Percentiles rank a stretch among this genome's conserved stretches.
Evolutionary conservation across 371 early-diverging fungal genomes (phyloP).

Genomic region (Mortierella sp.): DNA sequence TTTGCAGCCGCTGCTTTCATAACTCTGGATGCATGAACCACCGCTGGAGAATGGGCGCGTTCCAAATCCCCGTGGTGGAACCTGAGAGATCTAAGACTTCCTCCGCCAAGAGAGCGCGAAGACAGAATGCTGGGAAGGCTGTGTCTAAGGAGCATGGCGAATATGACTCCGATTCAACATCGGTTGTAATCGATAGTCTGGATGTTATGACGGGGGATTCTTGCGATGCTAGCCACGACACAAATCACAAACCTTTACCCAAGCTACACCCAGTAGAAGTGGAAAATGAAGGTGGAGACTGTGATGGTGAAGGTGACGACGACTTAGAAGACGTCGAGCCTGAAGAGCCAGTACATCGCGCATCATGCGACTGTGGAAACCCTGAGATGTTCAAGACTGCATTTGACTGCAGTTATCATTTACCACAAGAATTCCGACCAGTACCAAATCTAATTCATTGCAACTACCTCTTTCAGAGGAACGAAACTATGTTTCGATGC

Average conservation of each 20-base stretch:
- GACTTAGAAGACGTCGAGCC: background rate
- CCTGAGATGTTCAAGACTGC: conserved; percentile 34
- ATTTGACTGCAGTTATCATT: conserved; percentile 46
- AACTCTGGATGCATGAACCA: conserved; percentile 34
- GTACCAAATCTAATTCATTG: conserved; percentile 35
- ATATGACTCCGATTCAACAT: too few species aligned
- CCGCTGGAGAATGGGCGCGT: conserved; percentile 41
- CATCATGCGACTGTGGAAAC: conserved; percentile 50
- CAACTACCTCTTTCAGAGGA: conserved; percentile 29
- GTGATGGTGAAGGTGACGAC: background rate
- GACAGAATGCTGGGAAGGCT: background rate
- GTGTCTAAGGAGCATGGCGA: background rate
- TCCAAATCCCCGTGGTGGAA: conserved; percentile 7
- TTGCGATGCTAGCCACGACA: background rate
- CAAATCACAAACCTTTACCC: background rate
- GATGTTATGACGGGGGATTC: too few species aligned
- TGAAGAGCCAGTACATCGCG: background rate
- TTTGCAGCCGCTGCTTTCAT: conserved; percentile 52
- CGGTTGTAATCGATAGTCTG: too few species aligned
- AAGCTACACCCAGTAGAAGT: background rate
- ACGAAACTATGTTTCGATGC: conserved; percentile 37
- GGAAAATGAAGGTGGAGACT: background rate
- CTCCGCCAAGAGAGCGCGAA: background rate
- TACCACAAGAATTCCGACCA: conserved; percentile 44
- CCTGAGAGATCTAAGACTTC: background rate